Base-by-base conservation (phyloP, 1,284 basidiomycete genomes). In the Sporisorium iseilematis-ciliati region DNA sequence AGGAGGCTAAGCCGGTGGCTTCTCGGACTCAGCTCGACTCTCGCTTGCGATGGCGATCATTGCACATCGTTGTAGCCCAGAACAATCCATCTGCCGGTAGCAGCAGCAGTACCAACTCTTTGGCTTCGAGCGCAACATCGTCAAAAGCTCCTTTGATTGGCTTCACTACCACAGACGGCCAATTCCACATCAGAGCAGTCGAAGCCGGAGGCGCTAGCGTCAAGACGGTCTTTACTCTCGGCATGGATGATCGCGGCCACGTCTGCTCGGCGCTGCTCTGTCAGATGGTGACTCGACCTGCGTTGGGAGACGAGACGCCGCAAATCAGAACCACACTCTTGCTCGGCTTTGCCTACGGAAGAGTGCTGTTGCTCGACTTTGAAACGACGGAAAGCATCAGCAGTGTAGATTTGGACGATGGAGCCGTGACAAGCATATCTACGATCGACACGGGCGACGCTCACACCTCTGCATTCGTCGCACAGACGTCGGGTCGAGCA, bases 311-410 rank as follows among this genome's bases (percentile, higher is more conserved):
- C 25, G 68, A 71, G 48, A 59, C 59, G 40, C 63, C 63, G 33
- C 58, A 59, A 8, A 48, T 66, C 42, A 52, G 56, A 25, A 72
- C 53, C 53, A 69, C 57, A 3, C 59, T 75, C 7, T 21, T 76
- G n/a, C 70, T 76, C 10, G 76, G 76, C 25, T 64, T 65, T 46
- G 63, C 62, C 43, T 53, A 70, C n/a, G 76, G 76, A 3, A 52
- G 57, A 11, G 50, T 73, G 16, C 57, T 63, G 3, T 42, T 64
- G 33, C 61, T 69, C 48, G 73, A 76, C 33, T 57, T 67, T 16
- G 61, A 57, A 14, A 57, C 59, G 10, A 56, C 68, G 3, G 56
- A 68, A 31, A 41, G 51, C n/a, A 26, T 78, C n/a, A 65, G 65
- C 50, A 49, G 41, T 12, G 48, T 72, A 2, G 73, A 78, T 20